phyloP scores from a whole-genome alignment of 2,329 filamentous ascomycete species.

The Orbilia quercus region DNA sequence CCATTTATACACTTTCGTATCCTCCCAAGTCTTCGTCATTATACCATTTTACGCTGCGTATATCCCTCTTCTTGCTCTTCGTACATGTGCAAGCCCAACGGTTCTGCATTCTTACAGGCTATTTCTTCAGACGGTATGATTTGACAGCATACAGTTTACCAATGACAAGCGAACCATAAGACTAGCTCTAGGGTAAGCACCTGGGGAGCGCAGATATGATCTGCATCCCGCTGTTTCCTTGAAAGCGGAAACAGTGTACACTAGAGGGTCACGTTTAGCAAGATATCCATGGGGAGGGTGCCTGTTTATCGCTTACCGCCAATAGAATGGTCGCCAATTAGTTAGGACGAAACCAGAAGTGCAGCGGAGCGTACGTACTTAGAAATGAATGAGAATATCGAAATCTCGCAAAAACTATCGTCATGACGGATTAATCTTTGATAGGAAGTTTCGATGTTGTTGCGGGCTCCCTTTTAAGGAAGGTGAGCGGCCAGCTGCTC shows the following conservation, averaged over 20 bases:
- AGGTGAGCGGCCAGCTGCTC: conserved; percentile 13
- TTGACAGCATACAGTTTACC: conserved; percentile 1
- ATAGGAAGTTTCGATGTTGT: conserved; percentile 47
- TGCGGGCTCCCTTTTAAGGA: conserved; percentile 41
- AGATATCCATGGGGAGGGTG: conserved; percentile 6
- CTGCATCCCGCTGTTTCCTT: conserved; percentile 27
- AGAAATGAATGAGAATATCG: conserved; percentile 11
- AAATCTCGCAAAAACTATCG: conserved; percentile 10
- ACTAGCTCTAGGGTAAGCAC: conserved; percentile 21
- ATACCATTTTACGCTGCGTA: conserved; percentile 24
- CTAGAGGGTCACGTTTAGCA: conserved; percentile 14
- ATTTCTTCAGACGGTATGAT: conserved; percentile 8
- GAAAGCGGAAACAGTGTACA: conserved; percentile 18
- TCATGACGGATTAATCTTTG: conserved; percentile 40
- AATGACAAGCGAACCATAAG: conserved; percentile 12
- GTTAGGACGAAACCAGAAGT: conserved; percentile 25
- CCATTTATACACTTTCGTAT: conserved; percentile 44
- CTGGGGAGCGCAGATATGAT: conserved; percentile 32
- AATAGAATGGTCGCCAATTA: conserved; percentile 29
- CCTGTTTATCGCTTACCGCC: conserved; percentile 30
- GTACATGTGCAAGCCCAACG: conserved; percentile 6
- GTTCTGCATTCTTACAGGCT: conserved; percentile 16
- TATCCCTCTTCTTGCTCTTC: conserved; percentile 21
- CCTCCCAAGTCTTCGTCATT: conserved; percentile 3
- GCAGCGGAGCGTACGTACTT: conserved; percentile 13